phyloP scores from a whole-genome alignment of 768 basidiomycete genomes.

The Lactarius quietus region DNA sequence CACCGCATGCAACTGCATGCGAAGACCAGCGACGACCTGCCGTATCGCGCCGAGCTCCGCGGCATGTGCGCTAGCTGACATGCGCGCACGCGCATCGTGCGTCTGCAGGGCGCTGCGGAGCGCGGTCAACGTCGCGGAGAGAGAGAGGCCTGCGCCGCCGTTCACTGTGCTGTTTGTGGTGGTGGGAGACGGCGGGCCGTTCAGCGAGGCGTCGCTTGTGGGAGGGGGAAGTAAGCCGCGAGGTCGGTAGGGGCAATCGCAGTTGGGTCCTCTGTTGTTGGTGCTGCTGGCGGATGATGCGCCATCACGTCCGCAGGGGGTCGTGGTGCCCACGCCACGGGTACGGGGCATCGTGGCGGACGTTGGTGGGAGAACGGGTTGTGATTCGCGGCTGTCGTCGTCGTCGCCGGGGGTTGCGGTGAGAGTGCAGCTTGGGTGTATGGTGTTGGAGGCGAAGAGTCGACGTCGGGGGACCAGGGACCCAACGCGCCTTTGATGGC shows the following conservation, averaged over 20 bases:
- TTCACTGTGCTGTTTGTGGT: neutral
- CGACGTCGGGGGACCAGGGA: slow-evolving; percentile 52
- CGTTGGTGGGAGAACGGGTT: slow-evolving; percentile 9
- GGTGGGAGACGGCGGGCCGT: neutral
- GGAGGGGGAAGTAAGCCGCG: slow-evolving; percentile 26
- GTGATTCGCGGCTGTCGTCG: neutral
- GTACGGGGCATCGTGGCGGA: neutral
- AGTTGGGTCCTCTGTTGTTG: slow-evolving; percentile 1
- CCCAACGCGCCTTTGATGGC: slow-evolving; percentile 56
- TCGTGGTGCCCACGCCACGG: slow-evolving; percentile 13
- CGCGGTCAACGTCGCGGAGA: slow-evolving; percentile 11
- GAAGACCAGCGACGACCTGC: slow-evolving; percentile 23
- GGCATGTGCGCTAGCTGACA: slow-evolving; percentile 20
- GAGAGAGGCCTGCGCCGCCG: neutral
- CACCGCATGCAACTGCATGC: slow-evolving; percentile 26
- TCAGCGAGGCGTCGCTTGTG: neutral
- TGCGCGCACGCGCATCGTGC: slow-evolving; percentile 24
- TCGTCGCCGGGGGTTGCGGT: neutral
- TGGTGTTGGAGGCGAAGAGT: neutral
- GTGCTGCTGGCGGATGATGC: neutral
- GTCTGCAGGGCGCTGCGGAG: slow-evolving; percentile 22
- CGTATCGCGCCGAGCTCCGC: slow-evolving; percentile 26
- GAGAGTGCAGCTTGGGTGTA: neutral
- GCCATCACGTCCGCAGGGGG: slow-evolving; percentile 9
- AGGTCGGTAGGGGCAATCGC: slow-evolving; percentile 18